phyloP scores from a whole-genome alignment of 768 basidiomycete species.

The Podaxis sp. region DNA sequence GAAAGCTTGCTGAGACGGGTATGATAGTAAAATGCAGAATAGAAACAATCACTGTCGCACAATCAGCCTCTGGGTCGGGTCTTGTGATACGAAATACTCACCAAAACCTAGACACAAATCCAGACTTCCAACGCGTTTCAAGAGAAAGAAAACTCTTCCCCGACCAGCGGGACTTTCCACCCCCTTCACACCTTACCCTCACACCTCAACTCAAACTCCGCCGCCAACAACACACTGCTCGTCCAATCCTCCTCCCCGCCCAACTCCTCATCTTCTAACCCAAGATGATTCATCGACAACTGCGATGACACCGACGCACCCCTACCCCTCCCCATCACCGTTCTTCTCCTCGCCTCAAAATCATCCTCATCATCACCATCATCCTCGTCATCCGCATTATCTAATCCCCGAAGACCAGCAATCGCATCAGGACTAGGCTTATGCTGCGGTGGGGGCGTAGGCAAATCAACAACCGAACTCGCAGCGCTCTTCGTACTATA shows the following conservation, averaged over 20 bases:
- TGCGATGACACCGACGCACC: conserved; percentile 30
- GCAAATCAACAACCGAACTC: conserved; percentile 21
- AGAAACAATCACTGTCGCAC: neutral
- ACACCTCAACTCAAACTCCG: conserved; percentile 32
- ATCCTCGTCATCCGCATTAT: conserved; percentile 2
- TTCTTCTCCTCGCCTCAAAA: conserved; percentile 7
- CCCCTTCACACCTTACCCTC: neutral
- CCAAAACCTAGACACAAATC: neutral
- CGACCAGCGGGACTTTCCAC: neutral
- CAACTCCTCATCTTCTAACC: conserved; percentile 43
- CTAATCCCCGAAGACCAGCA: neutral
- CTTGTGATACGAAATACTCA: neutral
- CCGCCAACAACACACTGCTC: conserved; percentile 69
- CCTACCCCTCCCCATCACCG: conserved; percentile 18
- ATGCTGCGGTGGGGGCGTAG: neutral
- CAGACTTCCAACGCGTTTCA: neutral
- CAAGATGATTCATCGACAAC: conserved; percentile 44
- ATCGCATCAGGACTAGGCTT: neutral
- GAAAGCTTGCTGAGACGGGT: neutral
- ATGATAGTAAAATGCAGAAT: conserved; percentile 4
- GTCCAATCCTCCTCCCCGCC: conserved; percentile 67
- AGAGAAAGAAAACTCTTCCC: neutral
- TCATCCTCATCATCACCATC: conserved; percentile 3
- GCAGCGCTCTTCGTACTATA: conserved; percentile 25
- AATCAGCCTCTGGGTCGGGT: neutral